Evolutionary conservation across 129 eudicot species (phyloP).

Genomic region (Calendula officinalis): DNA sequence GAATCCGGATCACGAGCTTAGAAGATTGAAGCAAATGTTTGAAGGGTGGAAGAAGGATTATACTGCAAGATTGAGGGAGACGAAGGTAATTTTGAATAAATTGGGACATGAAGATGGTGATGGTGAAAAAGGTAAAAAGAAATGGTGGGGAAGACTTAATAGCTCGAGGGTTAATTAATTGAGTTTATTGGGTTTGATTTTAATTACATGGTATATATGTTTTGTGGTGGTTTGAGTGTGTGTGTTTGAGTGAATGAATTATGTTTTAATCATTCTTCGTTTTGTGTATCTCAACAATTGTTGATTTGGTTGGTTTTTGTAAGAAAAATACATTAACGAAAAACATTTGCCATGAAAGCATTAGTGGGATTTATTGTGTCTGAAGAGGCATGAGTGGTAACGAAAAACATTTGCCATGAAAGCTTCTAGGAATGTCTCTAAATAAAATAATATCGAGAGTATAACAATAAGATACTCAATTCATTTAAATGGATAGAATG

Average conservation of each 20-base stretch:
- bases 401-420: too few species aligned
- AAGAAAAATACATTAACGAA: background rate
- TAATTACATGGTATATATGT: conserved; percentile 1
- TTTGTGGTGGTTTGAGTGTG: conserved; percentile 15
- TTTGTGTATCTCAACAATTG: conserved; percentile 15
- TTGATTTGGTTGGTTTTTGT: conserved; percentile 5
- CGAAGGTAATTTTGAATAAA: conserved; percentile 71
- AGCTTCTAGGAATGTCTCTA: too few species aligned
- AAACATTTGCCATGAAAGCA: background rate
- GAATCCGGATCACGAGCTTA: conserved; percentile 74
- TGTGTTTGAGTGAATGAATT: conserved; percentile 23
- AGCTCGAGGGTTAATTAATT: conserved; percentile 48
- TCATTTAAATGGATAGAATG: too few species aligned
- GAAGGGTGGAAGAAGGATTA: conserved; percentile 95
- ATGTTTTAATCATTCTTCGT: conserved; percentile 11
- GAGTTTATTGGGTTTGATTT: conserved; percentile 8
- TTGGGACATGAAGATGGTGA: conserved; percentile 59
- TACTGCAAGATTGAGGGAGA: conserved; percentile 67
- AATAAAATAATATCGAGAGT: too few species aligned
- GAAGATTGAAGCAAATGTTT: conserved; percentile 74
- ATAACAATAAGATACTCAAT: too few species aligned
- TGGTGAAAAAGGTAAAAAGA: conserved; percentile 57
- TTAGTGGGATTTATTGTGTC: background rate
- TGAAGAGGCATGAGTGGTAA: too few species aligned
- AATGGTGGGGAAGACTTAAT: conserved; percentile 85